These are phyloP conservation scores for Coemansia nantahalensis DNA, from an alignment of 192 early-diverging fungal species.

Conservation along the genomic window DNA sequence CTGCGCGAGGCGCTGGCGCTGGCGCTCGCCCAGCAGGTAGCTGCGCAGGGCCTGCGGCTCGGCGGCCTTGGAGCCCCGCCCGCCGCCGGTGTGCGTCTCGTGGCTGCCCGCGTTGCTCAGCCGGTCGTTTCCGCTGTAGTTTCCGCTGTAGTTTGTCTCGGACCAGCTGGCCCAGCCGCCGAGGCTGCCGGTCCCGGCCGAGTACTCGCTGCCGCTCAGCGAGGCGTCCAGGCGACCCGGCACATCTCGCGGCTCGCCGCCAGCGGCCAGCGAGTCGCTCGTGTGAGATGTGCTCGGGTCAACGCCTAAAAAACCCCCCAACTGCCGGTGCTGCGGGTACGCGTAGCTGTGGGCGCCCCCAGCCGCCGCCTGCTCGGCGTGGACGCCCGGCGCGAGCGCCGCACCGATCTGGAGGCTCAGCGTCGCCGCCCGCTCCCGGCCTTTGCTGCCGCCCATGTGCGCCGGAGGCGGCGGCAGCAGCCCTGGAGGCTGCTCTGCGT, in stretches of 20 bases:
- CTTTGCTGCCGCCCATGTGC: constrained; percentile 3
- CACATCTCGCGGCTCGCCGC: constrained; percentile 33
- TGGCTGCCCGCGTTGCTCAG: constrained; percentile 20
- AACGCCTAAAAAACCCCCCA: constrained; percentile 53
- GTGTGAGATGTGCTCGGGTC: constrained; percentile 49
- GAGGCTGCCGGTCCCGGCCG: constrained; percentile 22
- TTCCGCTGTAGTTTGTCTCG: constrained; percentile 22
- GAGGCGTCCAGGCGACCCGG: constrained; percentile 45
- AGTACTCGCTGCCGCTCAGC: constrained; percentile 34
- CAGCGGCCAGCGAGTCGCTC: constrained; percentile 22
- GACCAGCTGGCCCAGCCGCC: constrained; percentile 38
- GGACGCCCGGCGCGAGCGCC: neutral
- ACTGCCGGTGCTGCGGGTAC: constrained; percentile 6
- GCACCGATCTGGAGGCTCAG: constrained; percentile 9
- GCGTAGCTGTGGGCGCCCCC: constrained; percentile 7
- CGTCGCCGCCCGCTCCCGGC: constrained; percentile 19
- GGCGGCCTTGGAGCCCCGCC: constrained; percentile 18
- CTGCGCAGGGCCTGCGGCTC: constrained; percentile 9
- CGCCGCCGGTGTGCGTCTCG: constrained; percentile 20
- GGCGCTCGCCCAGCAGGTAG: constrained; percentile 30
- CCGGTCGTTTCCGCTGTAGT: constrained; percentile 6
- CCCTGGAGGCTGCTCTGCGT: constrained; percentile 9
- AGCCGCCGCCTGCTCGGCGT: neutral
- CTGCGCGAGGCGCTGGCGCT: constrained; percentile 36
- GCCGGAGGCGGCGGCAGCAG: neutral